These are phyloP conservation scores for Picea sitchensis DNA, from an alignment of 75 land plant genomes.

Conservation along the genomic window DNA sequence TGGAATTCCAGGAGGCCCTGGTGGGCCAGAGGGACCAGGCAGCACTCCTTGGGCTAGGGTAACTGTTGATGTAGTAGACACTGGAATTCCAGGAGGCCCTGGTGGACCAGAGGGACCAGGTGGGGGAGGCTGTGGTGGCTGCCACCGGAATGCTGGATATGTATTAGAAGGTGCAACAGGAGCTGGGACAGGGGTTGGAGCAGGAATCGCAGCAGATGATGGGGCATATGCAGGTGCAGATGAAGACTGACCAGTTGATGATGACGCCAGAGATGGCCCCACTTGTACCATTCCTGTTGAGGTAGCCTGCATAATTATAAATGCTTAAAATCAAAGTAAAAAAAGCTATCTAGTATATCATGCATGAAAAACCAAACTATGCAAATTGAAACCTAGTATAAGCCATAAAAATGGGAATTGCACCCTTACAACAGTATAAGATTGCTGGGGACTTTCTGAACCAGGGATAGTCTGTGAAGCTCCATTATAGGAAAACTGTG, in stretches of 20 bases:
- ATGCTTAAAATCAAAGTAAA: neutral
- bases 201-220: slow-evolving; percentile 2
- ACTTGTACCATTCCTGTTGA: neutral
- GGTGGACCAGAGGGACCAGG: slow-evolving; percentile 12
- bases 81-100: slow-evolving; percentile 23
- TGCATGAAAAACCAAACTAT: neutral
- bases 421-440: slow-evolving; percentile 3
- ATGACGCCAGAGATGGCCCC: slow-evolving; percentile 8
- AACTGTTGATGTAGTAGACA: slow-evolving; percentile 1
- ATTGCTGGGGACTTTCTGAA: slow-evolving; percentile 22
- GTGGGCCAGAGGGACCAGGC: slow-evolving; percentile 23
- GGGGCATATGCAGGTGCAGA: slow-evolving; percentile 1
- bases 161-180: slow-evolving; percentile 11
- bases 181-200: neutral
- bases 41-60: neutral
- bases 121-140: slow-evolving; percentile 17
- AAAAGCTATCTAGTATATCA: neutral
- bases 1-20: slow-evolving; percentile 21
- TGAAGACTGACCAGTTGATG: slow-evolving; percentile 12
- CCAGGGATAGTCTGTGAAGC: slow-evolving; percentile 18
- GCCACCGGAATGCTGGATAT: slow-evolving; percentile 11
- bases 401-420: neutral
- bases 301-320: slow-evolving; percentile 6
- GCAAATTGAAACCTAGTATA: neutral
- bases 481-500: slow-evolving; percentile 27